A percentile compares a stretch with the other conserved stretches of the same genome.
phyloP scores from a whole-genome alignment of 2,329 filamentous ascomycete species.

The Fusarium beomiforme region DNA sequence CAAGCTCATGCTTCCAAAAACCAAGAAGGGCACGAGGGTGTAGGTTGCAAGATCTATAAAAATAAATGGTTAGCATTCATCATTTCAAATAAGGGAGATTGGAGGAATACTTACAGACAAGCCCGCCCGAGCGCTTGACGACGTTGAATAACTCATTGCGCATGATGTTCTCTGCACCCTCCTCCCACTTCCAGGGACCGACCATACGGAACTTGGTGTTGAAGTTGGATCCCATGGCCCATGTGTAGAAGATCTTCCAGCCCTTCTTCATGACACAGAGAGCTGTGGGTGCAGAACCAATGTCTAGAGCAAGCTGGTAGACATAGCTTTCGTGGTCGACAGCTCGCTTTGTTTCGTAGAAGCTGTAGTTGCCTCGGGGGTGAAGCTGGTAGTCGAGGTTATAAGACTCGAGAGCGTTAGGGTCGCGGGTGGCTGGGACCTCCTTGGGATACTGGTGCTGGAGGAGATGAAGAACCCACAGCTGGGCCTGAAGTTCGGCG shows the following conservation, averaged over 20 bases:
- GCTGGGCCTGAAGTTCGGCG: constrained; percentile 59
- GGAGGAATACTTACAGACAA: constrained; percentile 47
- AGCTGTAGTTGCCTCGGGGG: constrained; percentile 46
- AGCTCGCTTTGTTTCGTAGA: constrained; percentile 50
- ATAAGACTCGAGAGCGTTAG: constrained; percentile 45
- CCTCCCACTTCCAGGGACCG: constrained; percentile 55
- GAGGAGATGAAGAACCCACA: constrained; percentile 57
- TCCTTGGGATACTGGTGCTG: constrained; percentile 40
- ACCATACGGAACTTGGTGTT: constrained; percentile 60
- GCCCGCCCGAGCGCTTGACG: constrained; percentile 50
- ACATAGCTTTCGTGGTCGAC: constrained; percentile 62
- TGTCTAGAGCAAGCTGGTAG: constrained; percentile 60
- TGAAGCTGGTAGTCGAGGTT: constrained; percentile 55
- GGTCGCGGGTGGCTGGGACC: constrained; percentile 22
- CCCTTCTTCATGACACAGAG: constrained; percentile 48
- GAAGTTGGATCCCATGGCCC: constrained; percentile 61
- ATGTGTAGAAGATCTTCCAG: constrained; percentile 53
- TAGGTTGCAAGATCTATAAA: constrained; percentile 49
- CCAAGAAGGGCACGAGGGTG: constrained; percentile 48
- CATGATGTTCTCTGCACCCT: constrained; percentile 51
- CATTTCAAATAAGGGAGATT: rapidly evolving
- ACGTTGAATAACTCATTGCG: constrained; percentile 53
- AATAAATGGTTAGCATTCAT: constrained; percentile 6
- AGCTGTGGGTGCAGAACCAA: constrained; percentile 54
- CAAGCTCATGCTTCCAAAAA: constrained; percentile 50